Conservation (phyloP, 257 asterid genomes). For the Datura wrightii region DNA sequence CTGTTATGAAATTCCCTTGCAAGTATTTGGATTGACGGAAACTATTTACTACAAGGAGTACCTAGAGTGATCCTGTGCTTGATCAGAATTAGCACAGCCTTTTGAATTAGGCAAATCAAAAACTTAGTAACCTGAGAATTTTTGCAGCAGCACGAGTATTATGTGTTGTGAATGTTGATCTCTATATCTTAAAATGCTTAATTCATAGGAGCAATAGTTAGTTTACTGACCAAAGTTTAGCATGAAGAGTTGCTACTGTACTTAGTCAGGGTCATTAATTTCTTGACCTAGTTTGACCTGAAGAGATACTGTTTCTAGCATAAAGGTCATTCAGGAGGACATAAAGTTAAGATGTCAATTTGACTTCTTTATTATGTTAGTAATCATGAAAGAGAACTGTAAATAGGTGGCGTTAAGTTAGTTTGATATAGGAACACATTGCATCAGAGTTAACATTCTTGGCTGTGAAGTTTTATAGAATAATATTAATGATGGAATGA, state of each 20-base stretch:
- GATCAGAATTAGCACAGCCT: not conserved
- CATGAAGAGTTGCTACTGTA: not conserved
- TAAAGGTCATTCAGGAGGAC: not conserved
- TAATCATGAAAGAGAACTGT: not conserved
- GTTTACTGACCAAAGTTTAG: not conserved
- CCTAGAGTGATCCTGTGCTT: slow-evolving; percentile 4
- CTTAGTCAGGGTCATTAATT: not conserved
- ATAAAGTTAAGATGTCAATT: not conserved
- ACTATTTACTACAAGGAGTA: not conserved
- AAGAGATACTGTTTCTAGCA: not conserved
- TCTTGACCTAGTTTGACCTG: slow-evolving; percentile 5
- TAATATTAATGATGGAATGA: not conserved
- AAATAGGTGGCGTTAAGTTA: slow-evolving; percentile 19
- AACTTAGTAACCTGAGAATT: not conserved
- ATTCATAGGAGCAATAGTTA: slow-evolving; percentile 9
- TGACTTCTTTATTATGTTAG: not conserved
- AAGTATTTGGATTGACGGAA: not conserved
- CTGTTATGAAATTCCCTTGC: slow-evolving; percentile 9
- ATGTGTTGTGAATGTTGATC: not conserved
- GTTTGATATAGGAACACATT: not conserved
- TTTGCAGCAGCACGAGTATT: not conserved
- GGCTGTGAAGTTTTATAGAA: not conserved
- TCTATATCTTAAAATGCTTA: not conserved
- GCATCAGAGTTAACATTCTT: not conserved
- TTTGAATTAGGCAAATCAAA: slow-evolving; percentile 3